phyloP scores from a whole-genome alignment of 352 stramenopile species.

The Pythium sp. region DNA sequence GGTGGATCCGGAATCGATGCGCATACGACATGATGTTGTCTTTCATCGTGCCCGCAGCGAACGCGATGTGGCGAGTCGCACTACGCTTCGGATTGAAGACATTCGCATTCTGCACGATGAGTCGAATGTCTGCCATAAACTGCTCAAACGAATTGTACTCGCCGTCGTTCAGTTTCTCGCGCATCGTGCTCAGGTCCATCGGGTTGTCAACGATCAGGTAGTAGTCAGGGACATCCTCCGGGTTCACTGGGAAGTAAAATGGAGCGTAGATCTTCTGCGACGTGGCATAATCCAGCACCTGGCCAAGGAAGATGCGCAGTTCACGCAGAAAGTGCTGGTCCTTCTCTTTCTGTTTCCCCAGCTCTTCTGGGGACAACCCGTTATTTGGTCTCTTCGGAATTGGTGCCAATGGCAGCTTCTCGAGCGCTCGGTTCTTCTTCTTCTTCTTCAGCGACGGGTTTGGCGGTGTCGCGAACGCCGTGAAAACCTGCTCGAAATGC shows the following conservation, averaged over 20 bases:
- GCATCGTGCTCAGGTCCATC: conserved; percentile 89
- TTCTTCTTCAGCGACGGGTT: conserved; percentile 18
- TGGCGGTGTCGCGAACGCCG: conserved; percentile 50
- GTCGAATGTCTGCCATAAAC: conserved; percentile 86
- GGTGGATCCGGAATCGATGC: conserved; percentile 81
- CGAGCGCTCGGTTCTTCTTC: conserved; percentile 25
- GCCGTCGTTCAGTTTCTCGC: conserved; percentile 85
- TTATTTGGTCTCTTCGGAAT: conserved; percentile 28
- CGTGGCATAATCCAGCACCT: conserved; percentile 84
- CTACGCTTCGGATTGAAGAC: conserved; percentile 88
- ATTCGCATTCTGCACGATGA: conserved; percentile 88
- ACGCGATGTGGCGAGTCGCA: conserved; percentile 67
- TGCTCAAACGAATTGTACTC: conserved; percentile 88
- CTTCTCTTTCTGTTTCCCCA: conserved; percentile 50
- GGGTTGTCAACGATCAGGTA: conserved; percentile 85
- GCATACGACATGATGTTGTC: conserved; percentile 88
- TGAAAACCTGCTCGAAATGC: conserved; percentile 70
- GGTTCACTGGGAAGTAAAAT: conserved; percentile 76
- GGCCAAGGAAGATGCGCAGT: conserved; percentile 84
- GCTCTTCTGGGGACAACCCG: conserved; percentile 35
- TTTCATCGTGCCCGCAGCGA: conserved; percentile 82
- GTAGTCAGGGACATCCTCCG: conserved; percentile 82
- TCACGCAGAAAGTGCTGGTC: conserved; percentile 86
- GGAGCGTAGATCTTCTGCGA: conserved; percentile 60
- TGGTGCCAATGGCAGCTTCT: conserved; percentile 61